Evolutionary conservation across 768 basidiomycete genomes (phyloP).

Genomic region (Zangia roseola): DNA sequence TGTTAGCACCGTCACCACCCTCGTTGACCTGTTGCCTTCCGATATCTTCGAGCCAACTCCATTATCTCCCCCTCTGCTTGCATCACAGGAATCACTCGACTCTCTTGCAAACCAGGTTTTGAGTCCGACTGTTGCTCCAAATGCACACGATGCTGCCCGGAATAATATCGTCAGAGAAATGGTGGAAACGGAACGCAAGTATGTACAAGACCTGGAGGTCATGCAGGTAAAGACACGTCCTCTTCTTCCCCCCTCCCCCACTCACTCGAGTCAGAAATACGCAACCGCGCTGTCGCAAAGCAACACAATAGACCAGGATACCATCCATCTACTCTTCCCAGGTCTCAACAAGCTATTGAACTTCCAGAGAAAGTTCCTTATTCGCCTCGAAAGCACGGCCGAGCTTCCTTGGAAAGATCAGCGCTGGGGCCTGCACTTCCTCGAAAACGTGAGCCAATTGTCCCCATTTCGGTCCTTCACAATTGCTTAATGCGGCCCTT

Average conservation of each 20-base stretch:
- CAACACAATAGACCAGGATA: conserved; percentile 89
- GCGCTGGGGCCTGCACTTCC: conserved; percentile 84
- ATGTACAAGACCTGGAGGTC: conserved; percentile 93
- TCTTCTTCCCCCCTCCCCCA: conserved; percentile 2
- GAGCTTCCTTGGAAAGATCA: conserved; percentile 82
- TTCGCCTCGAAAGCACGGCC: conserved; percentile 82
- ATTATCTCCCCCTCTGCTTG: conserved; percentile 54
- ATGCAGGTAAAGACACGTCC: conserved; percentile 66
- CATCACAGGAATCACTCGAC: conserved; percentile 60
- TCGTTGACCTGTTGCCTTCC: conserved; percentile 73
- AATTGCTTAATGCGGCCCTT: conserved; percentile 39
- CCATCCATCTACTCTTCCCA: conserved; percentile 93
- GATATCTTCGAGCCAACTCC: conserved; percentile 65
- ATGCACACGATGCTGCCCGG: conserved; percentile 63
- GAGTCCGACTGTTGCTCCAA: conserved; percentile 41
- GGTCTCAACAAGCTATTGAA: conserved; percentile 93
- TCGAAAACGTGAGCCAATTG: conserved; percentile 64
- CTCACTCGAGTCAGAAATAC: conserved; percentile 66
- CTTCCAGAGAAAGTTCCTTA: conserved; percentile 93
- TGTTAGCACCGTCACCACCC: conserved; percentile 81
- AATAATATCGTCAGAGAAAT: conserved; percentile 85
- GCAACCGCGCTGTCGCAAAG: conserved; percentile 77
- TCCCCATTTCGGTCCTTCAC: conserved; percentile 11
- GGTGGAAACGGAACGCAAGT: conserved; percentile 93
- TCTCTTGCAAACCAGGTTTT: conserved; percentile 49